Evolutionary conservation across 2,329 filamentous ascomycete genomes (phyloP).

Genomic region (Hortaea werneckii): DNA sequence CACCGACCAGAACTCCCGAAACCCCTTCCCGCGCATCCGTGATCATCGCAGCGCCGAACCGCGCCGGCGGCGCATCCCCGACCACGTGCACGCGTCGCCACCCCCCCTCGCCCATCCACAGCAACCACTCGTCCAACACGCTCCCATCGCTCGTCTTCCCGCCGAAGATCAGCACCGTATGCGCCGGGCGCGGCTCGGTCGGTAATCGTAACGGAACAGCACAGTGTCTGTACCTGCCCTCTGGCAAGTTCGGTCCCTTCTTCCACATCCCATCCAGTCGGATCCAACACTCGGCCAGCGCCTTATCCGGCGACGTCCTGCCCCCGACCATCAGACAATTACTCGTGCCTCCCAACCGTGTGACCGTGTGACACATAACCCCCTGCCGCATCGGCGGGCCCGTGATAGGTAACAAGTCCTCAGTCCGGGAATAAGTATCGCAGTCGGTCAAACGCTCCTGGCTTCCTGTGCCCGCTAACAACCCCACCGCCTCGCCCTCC

Average conservation of each 20-base stretch:
- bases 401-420: conserved; percentile 14
- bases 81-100: conserved; percentile 38
- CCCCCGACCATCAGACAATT: conserved; percentile 64
- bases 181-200: conserved; percentile 20
- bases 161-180: conserved; percentile 35
- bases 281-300: conserved; percentile 66
- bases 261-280: conserved; percentile 55
- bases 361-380: conserved; percentile 67
- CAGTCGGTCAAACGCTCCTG: conserved; percentile 40
- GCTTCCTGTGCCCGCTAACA: conserved; percentile 37
- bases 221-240: conserved; percentile 67
- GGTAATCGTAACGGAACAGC: conserved; percentile 38
- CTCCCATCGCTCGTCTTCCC: conserved; percentile 35
- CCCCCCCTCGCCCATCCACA: conserved; percentile 39
- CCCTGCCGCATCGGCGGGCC: conserved; percentile 24
- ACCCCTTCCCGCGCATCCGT: conserved; percentile 23
- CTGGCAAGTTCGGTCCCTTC: conserved; percentile 53
- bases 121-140: conserved; percentile 32
- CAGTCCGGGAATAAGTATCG: conserved; percentile 31
- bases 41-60: conserved; percentile 50
- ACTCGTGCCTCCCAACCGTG: conserved; percentile 45
- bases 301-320: conserved; percentile 61
- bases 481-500: conserved; percentile 24
- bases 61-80: conserved; percentile 33
- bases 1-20: conserved; percentile 59